Evolutionary conservation across 2,329 filamentous ascomycete genomes (phyloP), one percentile per base, ranked within the genome.

Genomic region (Cercospora canescens): DNA sequence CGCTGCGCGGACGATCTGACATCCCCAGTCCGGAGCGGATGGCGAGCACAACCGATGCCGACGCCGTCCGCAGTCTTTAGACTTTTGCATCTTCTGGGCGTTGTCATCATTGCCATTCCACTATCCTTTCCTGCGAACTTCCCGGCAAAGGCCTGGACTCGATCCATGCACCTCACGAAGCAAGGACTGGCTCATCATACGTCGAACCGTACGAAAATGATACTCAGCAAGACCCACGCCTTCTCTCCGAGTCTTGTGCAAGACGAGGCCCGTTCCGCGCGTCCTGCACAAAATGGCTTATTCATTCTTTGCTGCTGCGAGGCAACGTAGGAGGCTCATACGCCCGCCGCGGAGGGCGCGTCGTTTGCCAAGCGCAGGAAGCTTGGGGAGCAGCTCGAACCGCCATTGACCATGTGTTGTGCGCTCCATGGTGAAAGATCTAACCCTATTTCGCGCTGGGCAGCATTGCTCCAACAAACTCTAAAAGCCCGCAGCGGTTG

Each of bases 301-400:
- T 34, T 35, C 52, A 35, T 35, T 9, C 32, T 32, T 56, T 55
- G 52, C 7, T 60, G 57, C 59, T 62, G 59, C 45, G 35, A 39
- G 16, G 39, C 55, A 26, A 62, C 59, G 59, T 62, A 52, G 60
- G 60, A 35, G 60, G 60, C 60, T 35, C 35, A 8, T 37, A n/a
- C n/a, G 12, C 26, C 57, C 35, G 11, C 45, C 45, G 57, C 57
- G 57, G 57, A 37, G 26, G 18, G 35, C 57, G 52, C 52, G 26
- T 32, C 28, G 26, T 18, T 21, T 28, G 16, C 52, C 26, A 55
- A 18, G 21, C 1, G 11, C 12, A 24, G 52, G 52, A 34, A 32
- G 52, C 52, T 18, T 50, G n/a, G 41, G 18, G 41, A 18, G 18
- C 41, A n/a, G 24, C 41, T n/a, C 41, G 24, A 21, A 45, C 41